A percentile compares a stretch with the other conserved stretches of the same genome.
Conservation (phyloP, 768 basidiomycete genomes). For the Amanita rubescens region DNA sequence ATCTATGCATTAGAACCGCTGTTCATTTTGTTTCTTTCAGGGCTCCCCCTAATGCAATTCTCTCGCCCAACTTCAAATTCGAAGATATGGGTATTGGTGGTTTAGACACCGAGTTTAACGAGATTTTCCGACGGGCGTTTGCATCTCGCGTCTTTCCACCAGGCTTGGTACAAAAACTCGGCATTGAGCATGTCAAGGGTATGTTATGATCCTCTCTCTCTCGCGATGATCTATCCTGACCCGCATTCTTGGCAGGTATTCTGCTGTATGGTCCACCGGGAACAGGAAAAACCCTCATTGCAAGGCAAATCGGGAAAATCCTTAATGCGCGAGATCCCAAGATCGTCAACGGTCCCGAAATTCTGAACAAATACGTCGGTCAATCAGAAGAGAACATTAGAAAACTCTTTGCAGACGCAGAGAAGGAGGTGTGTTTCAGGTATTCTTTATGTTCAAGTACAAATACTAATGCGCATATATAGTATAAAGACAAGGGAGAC, state of each 20-base stretch:
- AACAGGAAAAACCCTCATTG: conserved; percentile 97
- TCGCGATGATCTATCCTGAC: not conserved
- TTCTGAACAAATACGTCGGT: conserved; percentile 95
- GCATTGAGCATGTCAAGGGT: conserved; percentile 98
- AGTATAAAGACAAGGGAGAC: conserved; percentile 97
- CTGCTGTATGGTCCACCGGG: conserved; percentile 95
- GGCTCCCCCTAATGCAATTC: conserved; percentile 87
- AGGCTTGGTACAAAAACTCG: conserved; percentile 91
- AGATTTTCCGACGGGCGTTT: conserved; percentile 98
- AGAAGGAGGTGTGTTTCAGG: conserved; percentile 67
- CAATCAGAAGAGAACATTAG: conserved; percentile 97
- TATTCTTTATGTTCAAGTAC: not conserved
- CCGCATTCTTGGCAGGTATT: conserved; percentile 53
- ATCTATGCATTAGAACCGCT: not conserved
- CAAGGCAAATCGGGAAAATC: conserved; percentile 99
- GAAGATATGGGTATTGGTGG: conserved; percentile 99
- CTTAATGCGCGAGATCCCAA: conserved; percentile 97
- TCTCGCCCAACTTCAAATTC: conserved; percentile 98
- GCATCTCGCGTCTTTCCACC: conserved; percentile 99
- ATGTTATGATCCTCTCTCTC: conserved; percentile 9
- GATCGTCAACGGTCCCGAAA: conserved; percentile 96
- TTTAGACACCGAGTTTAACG: conserved; percentile 87
- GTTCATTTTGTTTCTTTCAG: conserved; percentile 30
- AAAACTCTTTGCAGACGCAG: conserved; percentile 96
- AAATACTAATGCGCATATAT: not conserved